These are phyloP conservation scores for Clavulina sp. DNA, from an alignment of 768 basidiomycete species.

Conservation along the genomic window DNA sequence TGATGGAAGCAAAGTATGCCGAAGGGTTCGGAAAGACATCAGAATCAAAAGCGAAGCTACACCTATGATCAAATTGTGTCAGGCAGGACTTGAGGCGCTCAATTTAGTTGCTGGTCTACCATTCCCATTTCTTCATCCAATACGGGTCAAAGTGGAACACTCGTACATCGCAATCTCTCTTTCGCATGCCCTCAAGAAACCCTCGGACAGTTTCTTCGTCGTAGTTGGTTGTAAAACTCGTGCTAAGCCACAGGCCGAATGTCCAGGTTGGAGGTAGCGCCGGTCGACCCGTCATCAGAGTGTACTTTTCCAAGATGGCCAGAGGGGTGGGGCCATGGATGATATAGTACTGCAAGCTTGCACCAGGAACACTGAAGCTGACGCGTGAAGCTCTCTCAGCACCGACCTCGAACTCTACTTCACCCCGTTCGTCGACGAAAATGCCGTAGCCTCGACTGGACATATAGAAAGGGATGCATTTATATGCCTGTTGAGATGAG, in stretches of 20 bases:
- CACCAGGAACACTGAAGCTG: constrained; percentile 44
- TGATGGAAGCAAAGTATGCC: constrained; percentile 32
- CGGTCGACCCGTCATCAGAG: constrained; percentile 44
- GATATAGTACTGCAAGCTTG: constrained; percentile 48
- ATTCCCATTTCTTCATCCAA: constrained; percentile 12
- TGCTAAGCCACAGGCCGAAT: constrained; percentile 62
- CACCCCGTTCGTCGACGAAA: constrained; percentile 56
- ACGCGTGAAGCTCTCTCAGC: constrained; percentile 35
- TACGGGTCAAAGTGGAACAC: constrained; percentile 58
- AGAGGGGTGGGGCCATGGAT: constrained; percentile 54
- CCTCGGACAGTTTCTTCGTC: constrained; percentile 45
- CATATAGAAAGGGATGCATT: constrained; percentile 40
- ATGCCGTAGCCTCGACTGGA: constrained; percentile 56
- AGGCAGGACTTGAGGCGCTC: too few species aligned
- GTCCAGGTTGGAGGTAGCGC: constrained; percentile 57
- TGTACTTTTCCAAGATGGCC: constrained; percentile 45
- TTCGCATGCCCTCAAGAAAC: constrained; percentile 54
- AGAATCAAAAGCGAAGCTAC: constrained; percentile 60
- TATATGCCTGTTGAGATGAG: constrained; percentile 20
- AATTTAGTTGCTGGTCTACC: too few species aligned
- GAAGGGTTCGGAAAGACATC: constrained; percentile 55
- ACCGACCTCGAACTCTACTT: constrained; percentile 45
- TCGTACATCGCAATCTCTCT: constrained; percentile 41
- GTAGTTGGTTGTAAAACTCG: constrained; percentile 53
- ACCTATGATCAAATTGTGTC: constrained; percentile 22